phyloP scores from a whole-genome alignment of 441 rosid genomes.

The Viola pubescens region DNA sequence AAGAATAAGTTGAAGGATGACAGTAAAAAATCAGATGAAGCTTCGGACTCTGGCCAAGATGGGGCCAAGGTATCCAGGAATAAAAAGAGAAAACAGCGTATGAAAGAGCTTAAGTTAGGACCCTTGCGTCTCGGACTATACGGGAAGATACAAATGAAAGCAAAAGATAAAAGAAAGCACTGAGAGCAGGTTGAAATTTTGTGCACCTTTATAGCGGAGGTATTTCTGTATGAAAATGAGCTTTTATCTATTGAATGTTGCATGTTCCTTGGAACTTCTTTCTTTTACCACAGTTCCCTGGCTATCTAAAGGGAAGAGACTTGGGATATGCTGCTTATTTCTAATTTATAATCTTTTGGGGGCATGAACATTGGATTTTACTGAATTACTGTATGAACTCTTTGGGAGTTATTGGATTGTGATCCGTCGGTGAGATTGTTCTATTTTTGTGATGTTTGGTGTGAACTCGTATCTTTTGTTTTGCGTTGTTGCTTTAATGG shows the following conservation, averaged over 20 bases:
- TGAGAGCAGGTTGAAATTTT: background rate
- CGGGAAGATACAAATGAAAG: conserved; percentile 37
- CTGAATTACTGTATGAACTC: too few species aligned
- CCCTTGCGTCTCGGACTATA: conserved; percentile 50
- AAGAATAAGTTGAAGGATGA: conserved; percentile 25
- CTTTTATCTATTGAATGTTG: background rate
- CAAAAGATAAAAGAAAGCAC: conserved; percentile 2
- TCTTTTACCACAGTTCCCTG: background rate
- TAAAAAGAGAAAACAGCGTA: conserved; percentile 54
- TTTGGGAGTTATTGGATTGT: too few species aligned
- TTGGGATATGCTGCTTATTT: background rate
- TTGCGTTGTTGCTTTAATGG: too few species aligned
- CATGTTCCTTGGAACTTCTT: background rate
- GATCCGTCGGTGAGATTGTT: too few species aligned
- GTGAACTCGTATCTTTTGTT: too few species aligned
- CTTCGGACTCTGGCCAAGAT: conserved; percentile 19
- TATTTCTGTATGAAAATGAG: background rate
- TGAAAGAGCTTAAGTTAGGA: conserved; percentile 43
- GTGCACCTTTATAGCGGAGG: background rate
- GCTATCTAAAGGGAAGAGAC: background rate
- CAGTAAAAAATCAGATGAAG: conserved; percentile 19
- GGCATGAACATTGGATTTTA: too few species aligned
- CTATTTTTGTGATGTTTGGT: too few species aligned
- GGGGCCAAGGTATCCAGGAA: conserved; percentile 33
- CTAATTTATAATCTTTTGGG: too few species aligned